Evolutionary conservation across 371 early-diverging fungal genomes (phyloP).

Genomic region (Mucor velutinosus): DNA sequence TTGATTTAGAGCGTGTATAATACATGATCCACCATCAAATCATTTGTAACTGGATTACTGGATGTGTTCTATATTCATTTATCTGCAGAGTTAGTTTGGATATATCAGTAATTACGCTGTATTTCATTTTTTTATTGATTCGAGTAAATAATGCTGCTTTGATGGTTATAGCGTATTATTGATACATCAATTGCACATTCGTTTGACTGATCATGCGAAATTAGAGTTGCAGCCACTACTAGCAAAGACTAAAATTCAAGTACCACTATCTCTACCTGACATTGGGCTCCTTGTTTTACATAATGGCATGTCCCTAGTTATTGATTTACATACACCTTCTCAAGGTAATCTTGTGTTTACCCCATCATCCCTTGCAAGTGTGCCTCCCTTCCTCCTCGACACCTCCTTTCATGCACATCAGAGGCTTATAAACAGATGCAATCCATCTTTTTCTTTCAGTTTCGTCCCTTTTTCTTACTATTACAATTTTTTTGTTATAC

Average conservation of each 20-base stretch:
- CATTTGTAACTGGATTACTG: not conserved
- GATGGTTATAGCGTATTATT: not conserved
- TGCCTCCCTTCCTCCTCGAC: not conserved
- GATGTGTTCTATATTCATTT: not conserved
- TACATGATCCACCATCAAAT: not conserved
- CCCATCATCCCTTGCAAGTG: not conserved
- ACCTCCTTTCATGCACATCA: not conserved
- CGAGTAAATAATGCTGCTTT: no score
- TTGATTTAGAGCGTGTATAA: not conserved
- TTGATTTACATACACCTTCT: not conserved
- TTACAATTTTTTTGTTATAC: conserved; percentile 1
- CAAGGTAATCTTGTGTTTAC: not conserved
- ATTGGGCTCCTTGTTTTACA: not conserved
- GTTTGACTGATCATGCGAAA: not conserved
- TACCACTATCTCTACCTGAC: not conserved
- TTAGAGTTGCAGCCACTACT: not conserved
- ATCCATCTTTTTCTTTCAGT: not conserved
- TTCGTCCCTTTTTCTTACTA: conserved; percentile 3
- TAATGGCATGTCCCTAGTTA: not conserved
- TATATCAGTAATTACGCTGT: no score
- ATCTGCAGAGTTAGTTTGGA: not conserved
- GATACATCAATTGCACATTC: not conserved
- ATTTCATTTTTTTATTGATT: no score
- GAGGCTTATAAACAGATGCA: not conserved
- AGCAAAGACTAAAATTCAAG: not conserved